Base-by-base conservation (phyloP, 768 basidiomycete species). In the Leccinum disarticulatum region DNA sequence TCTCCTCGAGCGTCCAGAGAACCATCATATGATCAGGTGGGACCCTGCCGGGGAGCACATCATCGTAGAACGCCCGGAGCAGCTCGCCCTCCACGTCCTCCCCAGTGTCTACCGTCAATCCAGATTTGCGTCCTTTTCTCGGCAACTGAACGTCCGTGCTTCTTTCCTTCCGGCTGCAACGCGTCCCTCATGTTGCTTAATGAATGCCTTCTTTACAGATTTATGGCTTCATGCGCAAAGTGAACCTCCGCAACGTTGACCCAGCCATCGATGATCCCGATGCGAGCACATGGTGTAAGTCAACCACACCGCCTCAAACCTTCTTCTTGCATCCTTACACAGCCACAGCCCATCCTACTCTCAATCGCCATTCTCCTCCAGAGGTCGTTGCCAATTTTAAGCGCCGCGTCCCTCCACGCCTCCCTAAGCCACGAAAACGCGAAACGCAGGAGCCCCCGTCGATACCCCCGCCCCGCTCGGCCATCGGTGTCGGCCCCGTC, bases 201-300 rank as follows among this genome's bases (percentile, higher is more conserved):
- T 66, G 60, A 64, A 64, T 55, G 33, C 58, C 58, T 54, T 68
- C 68, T 59, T 55, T 59, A 68, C 68, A 96, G 94, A 97, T 97
- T 77, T 97, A 97, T 80, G 95, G 94, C 65, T 97, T 95, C 81
- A 95, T 95, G 92, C 93, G 94, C 77, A 95, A 96, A 76, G 91
- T 96, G 73, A 95, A 95, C 80, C 82, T 95, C 67, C 89, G 92
- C 73, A 94, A 95, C 77, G 90, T 95, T 74, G 93, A 95, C 80
- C 91, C 91, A 63, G 92, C 91, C 62, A 95, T 95, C 66, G 90
- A 92, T 77, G 94, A 96, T 77, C 93, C 93, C 62, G 94, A 97
- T 78, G 94, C 93, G 14, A 94, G 91, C 74, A 95, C 93, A 63
- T 97, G 94, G 94, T 95, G 93, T 95, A 80, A 73, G 93, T 85